Conservation (phyloP, 345 rosid species). For the Heritiera littoralis region DNA sequence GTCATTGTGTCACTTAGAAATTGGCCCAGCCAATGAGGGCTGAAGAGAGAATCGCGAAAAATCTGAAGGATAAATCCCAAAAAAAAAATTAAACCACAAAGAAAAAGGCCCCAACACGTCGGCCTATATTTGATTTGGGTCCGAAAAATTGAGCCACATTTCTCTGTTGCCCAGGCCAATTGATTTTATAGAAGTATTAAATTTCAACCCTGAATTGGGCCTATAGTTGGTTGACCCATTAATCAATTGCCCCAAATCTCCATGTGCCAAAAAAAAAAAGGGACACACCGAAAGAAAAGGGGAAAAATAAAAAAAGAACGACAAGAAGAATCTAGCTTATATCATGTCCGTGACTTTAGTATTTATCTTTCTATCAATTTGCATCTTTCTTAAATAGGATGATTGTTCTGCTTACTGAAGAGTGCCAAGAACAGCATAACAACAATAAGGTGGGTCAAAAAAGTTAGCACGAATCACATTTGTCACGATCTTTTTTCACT, state of each 20-base stretch:
- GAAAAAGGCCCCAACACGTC: no score
- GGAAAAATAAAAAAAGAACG: neutral
- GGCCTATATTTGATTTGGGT: neutral
- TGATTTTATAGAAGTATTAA: neutral
- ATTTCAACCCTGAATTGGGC: neutral
- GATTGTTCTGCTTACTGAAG: neutral
- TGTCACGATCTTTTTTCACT: neutral
- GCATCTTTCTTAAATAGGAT: neutral
- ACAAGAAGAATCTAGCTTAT: conserved; percentile 16
- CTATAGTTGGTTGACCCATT: no score
- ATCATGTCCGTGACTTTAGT: neutral
- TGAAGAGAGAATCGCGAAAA: neutral
- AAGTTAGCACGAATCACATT: neutral
- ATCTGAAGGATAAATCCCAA: no score
- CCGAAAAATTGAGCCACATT: neutral
- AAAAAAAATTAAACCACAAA: no score
- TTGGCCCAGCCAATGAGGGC: neutral
- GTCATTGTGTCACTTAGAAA: neutral
- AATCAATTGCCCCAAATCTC: neutral
- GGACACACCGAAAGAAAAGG: no score
- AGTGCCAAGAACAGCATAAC: no score
- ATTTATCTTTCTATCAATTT: neutral
- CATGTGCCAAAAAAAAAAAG: neutral
- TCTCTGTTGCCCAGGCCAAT: neutral
- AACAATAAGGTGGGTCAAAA: neutral